These are phyloP conservation scores for Gliomastix tumulicola DNA, from an alignment of 2,329 filamentous ascomycete species.

Conservation along the genomic window DNA sequence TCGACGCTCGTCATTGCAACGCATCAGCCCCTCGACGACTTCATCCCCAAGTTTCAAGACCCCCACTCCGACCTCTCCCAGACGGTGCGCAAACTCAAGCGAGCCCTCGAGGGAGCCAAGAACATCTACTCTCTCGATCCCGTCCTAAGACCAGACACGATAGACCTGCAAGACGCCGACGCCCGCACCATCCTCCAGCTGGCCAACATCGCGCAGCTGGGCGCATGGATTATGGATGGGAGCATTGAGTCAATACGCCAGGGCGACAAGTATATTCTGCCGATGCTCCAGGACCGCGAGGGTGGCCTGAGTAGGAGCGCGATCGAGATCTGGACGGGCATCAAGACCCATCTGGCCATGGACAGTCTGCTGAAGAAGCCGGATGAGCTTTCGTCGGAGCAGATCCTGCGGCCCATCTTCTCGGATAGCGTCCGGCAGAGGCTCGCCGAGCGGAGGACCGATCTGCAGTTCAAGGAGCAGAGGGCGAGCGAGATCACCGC, in stretches of 20 bases:
- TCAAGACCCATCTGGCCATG: slow-evolving; percentile 46
- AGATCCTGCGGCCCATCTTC: slow-evolving; percentile 49
- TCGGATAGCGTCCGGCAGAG: slow-evolving; percentile 46
- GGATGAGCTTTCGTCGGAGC: slow-evolving; percentile 41
- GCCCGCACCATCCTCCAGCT: slow-evolving; percentile 31
- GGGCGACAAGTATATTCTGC: slow-evolving; percentile 36
- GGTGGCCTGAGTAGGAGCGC: slow-evolving; percentile 35
- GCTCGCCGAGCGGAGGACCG: slow-evolving; percentile 12
- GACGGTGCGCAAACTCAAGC: slow-evolving; percentile 20
- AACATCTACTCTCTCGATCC: slow-evolving; percentile 22
- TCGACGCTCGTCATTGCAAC: slow-evolving; percentile 29
- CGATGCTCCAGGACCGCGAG: slow-evolving; percentile 33
- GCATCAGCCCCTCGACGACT: slow-evolving; percentile 26
- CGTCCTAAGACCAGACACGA: slow-evolving; percentile 23
- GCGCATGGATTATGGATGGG: slow-evolving; percentile 26
- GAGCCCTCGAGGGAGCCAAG: slow-evolving; percentile 22
- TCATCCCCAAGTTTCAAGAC: slow-evolving; percentile 22
- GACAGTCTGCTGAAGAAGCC: slow-evolving; percentile 38
- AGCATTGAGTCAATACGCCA: slow-evolving; percentile 29
- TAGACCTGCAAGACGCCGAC: slow-evolving; percentile 22
- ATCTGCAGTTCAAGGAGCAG: slow-evolving; percentile 5
- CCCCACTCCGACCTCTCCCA: slow-evolving; percentile 22
- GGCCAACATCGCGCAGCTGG: slow-evolving; percentile 41
- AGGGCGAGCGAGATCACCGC: slow-evolving; percentile 25
- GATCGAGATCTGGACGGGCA: slow-evolving; percentile 34